Base-by-base conservation (phyloP, 2,329 filamentous ascomycete species). In the Xylaria sp. region DNA sequence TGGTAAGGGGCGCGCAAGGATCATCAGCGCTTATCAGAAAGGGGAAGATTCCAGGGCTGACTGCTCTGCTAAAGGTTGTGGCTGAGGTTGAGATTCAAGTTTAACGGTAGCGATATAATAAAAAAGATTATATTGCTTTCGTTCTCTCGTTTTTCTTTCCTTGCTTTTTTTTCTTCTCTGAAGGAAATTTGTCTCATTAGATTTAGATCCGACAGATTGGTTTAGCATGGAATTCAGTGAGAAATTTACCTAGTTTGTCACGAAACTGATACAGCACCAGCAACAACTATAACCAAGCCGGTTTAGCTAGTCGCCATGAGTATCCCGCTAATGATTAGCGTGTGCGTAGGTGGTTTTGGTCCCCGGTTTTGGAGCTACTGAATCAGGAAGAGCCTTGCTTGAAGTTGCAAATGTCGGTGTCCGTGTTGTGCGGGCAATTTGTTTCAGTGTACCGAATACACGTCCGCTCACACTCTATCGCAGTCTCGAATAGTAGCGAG, bases 21-120 rank as follows among this genome's bases (percentile, higher is more conserved):
- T 64, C 51, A 68, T 59, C 70, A 71, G 73, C 73, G 72, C 72
- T 74, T 75, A 45, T 21, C 21, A 12, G 39, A 30, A 57, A n/a
- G 54, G 19, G 36, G 21, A 45, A 42, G 70, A 55, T 36, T 47
- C 12, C 54, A 47, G 45, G n/a, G 45, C 51, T 57, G 53, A 45
- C 34, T 17, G 36, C 53, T 56, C 64, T 56, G 61, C 42, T 30
- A 14, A 24, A 17, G 11, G 24, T 4, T 50, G 27, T 27, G 30
- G 47, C 54, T 32, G 47, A 60, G 36, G 6, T 48, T 27, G 19
- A 65, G 21, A 50, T 60, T 17, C 48, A 56, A 4, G 19, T 42
- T 54, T 17, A 27, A 36, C 61, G 36, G 19, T 11, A 24, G n/a
- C 32, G 6, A 30, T 39, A 30, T 42, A 7, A 19, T 3, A 8